Percentiles rank a stretch among this genome's conserved stretches.
Conservation (phyloP, 305 asterid species). For the Lippia alba region DNA sequence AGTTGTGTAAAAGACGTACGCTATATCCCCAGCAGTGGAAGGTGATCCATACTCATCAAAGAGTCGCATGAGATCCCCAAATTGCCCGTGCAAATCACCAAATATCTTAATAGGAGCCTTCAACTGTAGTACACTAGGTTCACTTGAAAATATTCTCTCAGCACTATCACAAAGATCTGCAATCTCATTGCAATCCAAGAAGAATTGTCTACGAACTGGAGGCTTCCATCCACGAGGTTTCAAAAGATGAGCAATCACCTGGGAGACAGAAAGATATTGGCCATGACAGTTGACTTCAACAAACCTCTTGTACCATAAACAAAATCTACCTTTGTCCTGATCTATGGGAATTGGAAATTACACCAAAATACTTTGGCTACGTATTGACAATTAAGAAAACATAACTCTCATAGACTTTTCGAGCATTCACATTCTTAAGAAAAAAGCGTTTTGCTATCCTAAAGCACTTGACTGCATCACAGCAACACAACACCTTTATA, state of each 20-base stretch:
- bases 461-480: constrained; percentile 27
- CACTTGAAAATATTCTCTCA: constrained; percentile 90
- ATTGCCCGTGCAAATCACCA: constrained; percentile 99
- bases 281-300: constrained; percentile 29
- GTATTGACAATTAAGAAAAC: constrained; percentile 2
- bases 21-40: constrained; percentile 98
- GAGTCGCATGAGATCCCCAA: constrained; percentile 99
- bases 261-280: constrained; percentile 31
- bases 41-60: constrained; percentile 99
- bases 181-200: constrained; percentile 97
- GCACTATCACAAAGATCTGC: constrained; percentile 99
- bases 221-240: constrained; percentile 99
- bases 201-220: constrained; percentile 94
- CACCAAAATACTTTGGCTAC: constrained; percentile 13
- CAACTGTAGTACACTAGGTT: constrained; percentile 94
- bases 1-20: constrained; percentile 59
- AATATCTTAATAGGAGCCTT: constrained; percentile 98
- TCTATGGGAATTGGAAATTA: constrained; percentile 1
- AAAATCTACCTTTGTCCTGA: constrained; percentile 4
- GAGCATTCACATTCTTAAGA: constrained; percentile 10
- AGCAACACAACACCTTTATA: constrained; percentile 9
- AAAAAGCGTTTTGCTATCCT: neutral
- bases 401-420: constrained; percentile 18
- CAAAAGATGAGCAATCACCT: constrained; percentile 95
- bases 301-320: constrained; percentile 24